Evolutionary conservation across 2,329 filamentous ascomycete species (phyloP), one percentile per base, ranked within the genome.

Genomic region (Fusarium haematococcum): DNA sequence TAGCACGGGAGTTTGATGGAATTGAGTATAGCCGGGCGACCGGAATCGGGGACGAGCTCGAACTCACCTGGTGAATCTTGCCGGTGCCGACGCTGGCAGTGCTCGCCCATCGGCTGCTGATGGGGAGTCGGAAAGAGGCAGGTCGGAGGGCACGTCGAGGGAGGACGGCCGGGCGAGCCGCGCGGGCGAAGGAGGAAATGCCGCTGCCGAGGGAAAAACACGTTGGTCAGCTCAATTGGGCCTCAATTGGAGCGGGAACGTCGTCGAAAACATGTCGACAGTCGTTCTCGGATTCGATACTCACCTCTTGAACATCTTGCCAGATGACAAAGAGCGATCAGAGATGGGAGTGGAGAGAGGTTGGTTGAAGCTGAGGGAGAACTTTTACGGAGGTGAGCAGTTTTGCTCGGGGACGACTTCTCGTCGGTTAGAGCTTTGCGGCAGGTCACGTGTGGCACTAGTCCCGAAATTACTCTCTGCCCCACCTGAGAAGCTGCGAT

Each of bases 221-320:
- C 41, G 39, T 56, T 39, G 50, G 76, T 83, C 77, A 83, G 82
- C 78, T 86, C 85, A 87, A 87, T 88, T 86, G 83, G 78, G 70
- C 57, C 80, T 83, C 87, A 87, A 89, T 89, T 87, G 84, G 67
- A 69, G 73, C 73, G 65, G 30, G 72, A 66, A 65, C 57, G 63
- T 67, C 43, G 70, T 62, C 71, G 54, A 73, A 76, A 73, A 71
- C 67, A 68, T 68, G 69, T 63, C 74, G 79, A 80, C 81, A 78
- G 62, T 76, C 56, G 41, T 72, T 83, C 71, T 77, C 69, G 71
- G 79, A 72, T 68, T 75, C 70, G 71, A 65, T 81, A 90, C 91
- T 86, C 86, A 94, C 92, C 92, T 94, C 92, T 93, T 93, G 88
- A 94, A 92, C 92, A 94, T 94, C 91, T 89, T 93, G 89, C 85